Conservation (phyloP, 306 rosid genomes). For the Vachellia pachyceras region DNA sequence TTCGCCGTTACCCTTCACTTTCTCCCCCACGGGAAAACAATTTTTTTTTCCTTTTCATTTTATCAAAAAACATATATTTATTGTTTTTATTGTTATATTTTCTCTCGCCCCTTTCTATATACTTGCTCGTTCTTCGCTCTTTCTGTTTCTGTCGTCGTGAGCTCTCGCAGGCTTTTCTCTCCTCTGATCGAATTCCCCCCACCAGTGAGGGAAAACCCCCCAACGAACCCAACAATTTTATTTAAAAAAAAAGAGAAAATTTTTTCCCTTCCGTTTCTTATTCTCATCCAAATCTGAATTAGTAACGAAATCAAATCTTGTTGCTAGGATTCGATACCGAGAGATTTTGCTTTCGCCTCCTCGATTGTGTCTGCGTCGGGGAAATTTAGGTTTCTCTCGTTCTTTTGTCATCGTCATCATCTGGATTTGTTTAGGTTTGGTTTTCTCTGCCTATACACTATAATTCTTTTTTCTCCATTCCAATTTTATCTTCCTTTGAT, state of each 20-base stretch:
- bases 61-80: not conserved
- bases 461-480: not conserved
- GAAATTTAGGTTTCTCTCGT: constrained; percentile 43
- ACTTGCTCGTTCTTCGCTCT: constrained; percentile 10
- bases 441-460: constrained; percentile 7
- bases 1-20: constrained; percentile 38
- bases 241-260: not conserved
- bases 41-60: not conserved
- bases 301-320: constrained; percentile 1
- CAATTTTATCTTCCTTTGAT: constrained; percentile 24
- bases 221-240: not conserved
- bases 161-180: constrained; percentile 53
- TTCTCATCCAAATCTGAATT: not conserved
- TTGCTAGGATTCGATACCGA: constrained; percentile 48
- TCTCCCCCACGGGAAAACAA: not conserved
- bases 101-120: constrained; percentile 30
- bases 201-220: constrained; percentile 33
- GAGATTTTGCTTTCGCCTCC: constrained; percentile 43
- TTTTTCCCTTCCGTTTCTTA: not conserved
- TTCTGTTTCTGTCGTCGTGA: constrained; percentile 18
- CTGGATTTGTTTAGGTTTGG: constrained; percentile 13
- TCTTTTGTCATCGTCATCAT: constrained; percentile 29
- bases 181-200: constrained; percentile 62
- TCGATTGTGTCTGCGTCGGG: constrained; percentile 42
- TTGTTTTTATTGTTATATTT: constrained; percentile 19